Conservation (phyloP, 331 rosid species). For the Saraca asoca region DNA sequence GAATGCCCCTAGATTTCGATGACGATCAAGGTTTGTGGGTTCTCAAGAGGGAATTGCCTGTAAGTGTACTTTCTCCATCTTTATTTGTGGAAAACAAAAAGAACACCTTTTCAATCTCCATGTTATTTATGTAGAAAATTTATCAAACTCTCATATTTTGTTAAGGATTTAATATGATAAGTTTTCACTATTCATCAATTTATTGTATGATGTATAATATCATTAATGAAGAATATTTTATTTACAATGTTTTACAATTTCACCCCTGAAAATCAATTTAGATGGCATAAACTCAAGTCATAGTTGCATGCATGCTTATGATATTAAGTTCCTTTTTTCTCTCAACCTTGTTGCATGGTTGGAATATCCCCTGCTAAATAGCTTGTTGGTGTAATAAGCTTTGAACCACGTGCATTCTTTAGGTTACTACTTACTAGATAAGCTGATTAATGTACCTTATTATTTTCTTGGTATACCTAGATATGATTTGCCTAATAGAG, state of each 20-base stretch:
- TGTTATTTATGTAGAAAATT: no score
- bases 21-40: conserved; percentile 62
- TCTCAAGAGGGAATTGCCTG: conserved; percentile 78
- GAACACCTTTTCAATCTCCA: neutral
- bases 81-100: no score
- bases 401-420: conserved; percentile 17
- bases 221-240: conserved; percentile 1
- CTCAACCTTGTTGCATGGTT: conserved; percentile 8
- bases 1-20: conserved; percentile 63
- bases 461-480: neutral
- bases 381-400: conserved; percentile 1
- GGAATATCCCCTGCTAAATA: conserved; percentile 13
- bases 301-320: neutral
- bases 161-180: neutral
- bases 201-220: neutral
- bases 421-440: conserved; percentile 20
- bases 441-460: neutral
- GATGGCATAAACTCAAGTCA: neutral
- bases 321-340: neutral
- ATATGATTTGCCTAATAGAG: conserved; percentile 2
- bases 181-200: neutral
- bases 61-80: conserved; percentile 48
- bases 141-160: neutral
- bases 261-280: conserved; percentile 1
- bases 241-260: conserved; percentile 3